phyloP scores from a whole-genome alignment of 2,329 filamentous ascomycete genomes.

The Penicillium italicum region DNA sequence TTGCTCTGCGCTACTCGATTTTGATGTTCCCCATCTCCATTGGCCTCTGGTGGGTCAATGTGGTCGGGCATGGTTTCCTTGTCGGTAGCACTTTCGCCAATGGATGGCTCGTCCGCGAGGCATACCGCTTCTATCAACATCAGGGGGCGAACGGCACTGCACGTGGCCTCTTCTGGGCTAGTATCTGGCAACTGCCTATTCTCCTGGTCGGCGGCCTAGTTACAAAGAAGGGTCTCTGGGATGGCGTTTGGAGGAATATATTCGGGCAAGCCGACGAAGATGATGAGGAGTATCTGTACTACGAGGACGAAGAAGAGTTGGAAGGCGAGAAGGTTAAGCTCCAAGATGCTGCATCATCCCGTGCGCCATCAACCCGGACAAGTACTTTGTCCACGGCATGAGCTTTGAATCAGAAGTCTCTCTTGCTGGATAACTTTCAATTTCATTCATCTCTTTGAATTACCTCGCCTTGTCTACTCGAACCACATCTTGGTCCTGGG shows the following conservation, averaged over 20 bases:
- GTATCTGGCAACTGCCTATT: conserved; percentile 90
- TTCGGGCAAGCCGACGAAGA: conserved; percentile 58
- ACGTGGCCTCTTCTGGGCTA: conserved; percentile 89
- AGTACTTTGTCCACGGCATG: conserved; percentile 19
- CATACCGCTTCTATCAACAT: conserved; percentile 73
- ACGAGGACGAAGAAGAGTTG: conserved; percentile 50
- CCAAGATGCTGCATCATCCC: background rate
- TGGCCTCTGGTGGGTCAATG: conserved; percentile 70
- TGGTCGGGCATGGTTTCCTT: conserved; percentile 84
- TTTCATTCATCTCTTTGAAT: background rate
- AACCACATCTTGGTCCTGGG: conserved; percentile 6
- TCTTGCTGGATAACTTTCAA: background rate
- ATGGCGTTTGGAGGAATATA: conserved; percentile 69
- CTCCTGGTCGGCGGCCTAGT: conserved; percentile 85
- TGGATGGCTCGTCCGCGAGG: conserved; percentile 76
- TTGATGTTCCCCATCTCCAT: conserved; percentile 83
- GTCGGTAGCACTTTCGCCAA: conserved; percentile 79
- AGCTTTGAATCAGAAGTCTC: background rate
- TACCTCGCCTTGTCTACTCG: background rate
- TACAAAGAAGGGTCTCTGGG: conserved; percentile 92
- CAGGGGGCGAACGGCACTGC: conserved; percentile 78
- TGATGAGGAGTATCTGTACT: conserved; percentile 53
- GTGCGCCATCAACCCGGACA: conserved; percentile 1
- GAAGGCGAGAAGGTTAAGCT: conserved; percentile 3
- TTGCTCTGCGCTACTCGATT: conserved; percentile 81